These are phyloP conservation scores for Pterula multifida DNA, from an alignment of 1,284 basidiomycete species.

Conservation along the genomic window DNA sequence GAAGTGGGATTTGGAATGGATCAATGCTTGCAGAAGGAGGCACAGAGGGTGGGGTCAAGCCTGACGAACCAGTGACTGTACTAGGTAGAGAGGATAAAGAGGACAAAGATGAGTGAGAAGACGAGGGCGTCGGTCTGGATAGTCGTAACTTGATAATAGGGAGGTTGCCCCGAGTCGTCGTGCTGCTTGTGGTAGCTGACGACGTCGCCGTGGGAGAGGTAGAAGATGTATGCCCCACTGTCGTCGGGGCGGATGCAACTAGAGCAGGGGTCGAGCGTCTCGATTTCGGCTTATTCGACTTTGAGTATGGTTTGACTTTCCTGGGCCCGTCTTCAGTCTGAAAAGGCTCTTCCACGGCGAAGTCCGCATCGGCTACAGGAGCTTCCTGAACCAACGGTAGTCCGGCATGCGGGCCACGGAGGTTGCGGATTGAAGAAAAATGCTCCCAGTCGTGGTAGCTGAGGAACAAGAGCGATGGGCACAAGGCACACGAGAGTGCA, in stretches of 20 bases:
- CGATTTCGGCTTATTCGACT: slow-evolving; percentile 19
- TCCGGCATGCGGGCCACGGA: slow-evolving; percentile 76
- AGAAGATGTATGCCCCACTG: not conserved
- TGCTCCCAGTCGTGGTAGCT: slow-evolving; percentile 92
- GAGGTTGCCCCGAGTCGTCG: not conserved
- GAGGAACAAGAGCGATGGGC: slow-evolving; percentile 8
- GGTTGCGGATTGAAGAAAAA: slow-evolving; percentile 83
- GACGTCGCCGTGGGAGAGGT: slow-evolving; percentile 9
- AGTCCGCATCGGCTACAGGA: slow-evolving; percentile 4
- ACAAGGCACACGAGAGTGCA: slow-evolving; percentile 9
- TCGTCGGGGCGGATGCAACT: not conserved
- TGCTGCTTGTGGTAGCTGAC: slow-evolving; percentile 9
- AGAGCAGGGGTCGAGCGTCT: slow-evolving; percentile 10
- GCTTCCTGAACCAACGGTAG: slow-evolving; percentile 56
- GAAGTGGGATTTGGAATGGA: slow-evolving; percentile 25
- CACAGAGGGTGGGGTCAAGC: slow-evolving; percentile 9
- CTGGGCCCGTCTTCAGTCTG: slow-evolving; percentile 19
- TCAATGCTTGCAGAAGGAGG: slow-evolving; percentile 14
- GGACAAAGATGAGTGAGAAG: not conserved
- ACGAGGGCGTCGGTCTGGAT: not conserved
- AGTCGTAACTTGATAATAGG: not conserved
- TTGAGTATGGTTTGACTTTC: slow-evolving; percentile 14
- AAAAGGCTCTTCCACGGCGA: slow-evolving; percentile 11
- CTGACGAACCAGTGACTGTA: slow-evolving; percentile 11
- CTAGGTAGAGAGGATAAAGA: slow-evolving; percentile 1